Evolutionary conservation across 495 filamentous ascomycete genomes (phyloP), one percentile per base, ranked within the genome.

Genomic region (Hypoxylon trugodes): DNA sequence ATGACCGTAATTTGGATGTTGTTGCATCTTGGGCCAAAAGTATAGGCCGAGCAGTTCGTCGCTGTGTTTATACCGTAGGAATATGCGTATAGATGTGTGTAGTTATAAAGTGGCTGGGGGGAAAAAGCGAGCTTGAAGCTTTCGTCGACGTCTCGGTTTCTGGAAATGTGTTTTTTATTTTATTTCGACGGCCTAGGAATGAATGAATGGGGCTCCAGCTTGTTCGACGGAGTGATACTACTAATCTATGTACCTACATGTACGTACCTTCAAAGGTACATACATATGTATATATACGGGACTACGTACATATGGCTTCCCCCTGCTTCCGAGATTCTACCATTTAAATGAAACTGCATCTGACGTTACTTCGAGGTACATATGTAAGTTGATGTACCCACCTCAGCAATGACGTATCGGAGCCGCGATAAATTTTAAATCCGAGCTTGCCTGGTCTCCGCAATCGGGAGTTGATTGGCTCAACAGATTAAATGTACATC

Each of bases 1-100:
- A 67, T 91, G 90, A 54, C 90, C 89, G 36, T 86, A 87, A 78
- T 92, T 96, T 42, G 84, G 82, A 61, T 84, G 79, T 72, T 92
- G 89, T 76, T 98, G 94, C 93, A 97, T 97, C 35, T 73, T 80
- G 58, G 33, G 15, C 24, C 28, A 26, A 12, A 6, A 9, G 15
- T 16, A 10, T 45, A n/a, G n/a, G n/a, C n/a, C 9, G n/a, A 22
- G 5, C 33, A 43, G 18, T 54, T 33, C 13, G 21, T 24, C 5
- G 15, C n/a, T 28, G 33, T 4, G 15, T n/a, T 32, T 25, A 42
- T 25, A 45, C 18, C 51, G 19, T 18, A 59, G 21, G 28, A 2
- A 13, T 18, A 16, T 6, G 5, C 1, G 32, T 7, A 4, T 45
- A 16, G 26, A 5, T 22, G 15, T 36, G 45, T 36, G 61, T 12